phyloP scores from a whole-genome alignment of 31 red algal species.

The Endocladia muricata region DNA sequence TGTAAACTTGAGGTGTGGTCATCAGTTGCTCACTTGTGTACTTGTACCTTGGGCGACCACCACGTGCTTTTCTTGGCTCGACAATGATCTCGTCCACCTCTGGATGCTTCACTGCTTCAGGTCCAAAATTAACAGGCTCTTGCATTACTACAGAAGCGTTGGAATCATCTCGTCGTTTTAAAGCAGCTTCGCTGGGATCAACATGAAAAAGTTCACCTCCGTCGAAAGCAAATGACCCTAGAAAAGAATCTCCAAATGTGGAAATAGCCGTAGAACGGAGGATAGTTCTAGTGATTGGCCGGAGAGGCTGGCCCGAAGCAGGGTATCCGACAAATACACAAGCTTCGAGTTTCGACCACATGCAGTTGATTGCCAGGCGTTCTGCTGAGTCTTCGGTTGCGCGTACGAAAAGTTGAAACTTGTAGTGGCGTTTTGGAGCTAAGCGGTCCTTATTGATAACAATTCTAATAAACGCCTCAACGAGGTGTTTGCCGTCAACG shows the following conservation, averaged over 20 bases:
- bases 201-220: conserved; percentile 19
- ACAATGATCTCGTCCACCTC: conserved; percentile 12
- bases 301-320: conserved; percentile 13
- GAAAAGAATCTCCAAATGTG: background rate
- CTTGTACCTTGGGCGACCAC: conserved; percentile 16
- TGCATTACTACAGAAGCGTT: background rate
- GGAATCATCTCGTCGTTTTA: background rate
- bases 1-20: conserved; percentile 25
- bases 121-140: background rate
- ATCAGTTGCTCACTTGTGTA: conserved; percentile 21
- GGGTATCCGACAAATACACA: conserved; percentile 13
- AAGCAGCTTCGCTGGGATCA: background rate
- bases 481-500: background rate
- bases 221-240: conserved; percentile 26
- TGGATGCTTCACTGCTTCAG: background rate
- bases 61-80: conserved; percentile 27
- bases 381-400: background rate
- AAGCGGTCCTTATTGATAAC: conserved; percentile 10
- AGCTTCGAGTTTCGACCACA: conserved; percentile 30
- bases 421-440: background rate
- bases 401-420: conserved; percentile 23
- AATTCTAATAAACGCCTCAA: conserved; percentile 22
- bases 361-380: background rate
- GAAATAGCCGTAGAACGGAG: background rate
- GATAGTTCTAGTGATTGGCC: conserved; percentile 19